Evolutionary conservation across 164 flowering plant genomes (phyloP), one percentile per base, ranked within the genome.

Genomic region (Euptelea pleiosperma): DNA sequence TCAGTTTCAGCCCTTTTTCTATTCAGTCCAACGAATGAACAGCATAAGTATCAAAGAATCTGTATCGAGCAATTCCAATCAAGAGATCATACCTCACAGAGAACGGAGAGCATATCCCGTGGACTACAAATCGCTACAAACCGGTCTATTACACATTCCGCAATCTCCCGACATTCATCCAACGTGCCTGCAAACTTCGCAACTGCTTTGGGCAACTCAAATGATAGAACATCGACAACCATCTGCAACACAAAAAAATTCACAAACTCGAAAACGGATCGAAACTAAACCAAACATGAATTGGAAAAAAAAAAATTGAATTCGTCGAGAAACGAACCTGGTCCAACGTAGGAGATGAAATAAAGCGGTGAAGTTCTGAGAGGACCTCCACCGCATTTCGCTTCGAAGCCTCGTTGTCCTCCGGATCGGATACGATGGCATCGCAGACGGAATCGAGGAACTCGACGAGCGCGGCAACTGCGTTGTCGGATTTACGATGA

Each of bases 41-140:
- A 28, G 3, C 19, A 29, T 3, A 14, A 43, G 14, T 16, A 57
- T 11, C 35, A 57, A 33, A 37, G 31, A n/a, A n/a, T n/a, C 47
- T 14, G 7, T 14, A 36, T 11, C 15, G 26, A 41, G 39, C 47
- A 6, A 49, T 26, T 47, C 31, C 3, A 15, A 16, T 49, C 34
- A 25, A 28, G 18, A 22, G 22, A 25, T 9, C 46, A 50, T 55
- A 90, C 97, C 82, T 81, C 95, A 24, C 89, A 85, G 14, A 90
- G 70, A 71, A 84, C 65, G 0, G 91, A 57, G 61, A 85, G 79
- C 93, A 90, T 82, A 39, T 87, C 97, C 34, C 95, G 78, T 0
- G 97, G 93, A 70, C 63, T 82, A 63, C 95, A 82, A 15, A 30
- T 62, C 12, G 63, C 59, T 6, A 75, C 43, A 36, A 85, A 70